Base-by-base conservation (phyloP, 371 early-diverging fungal species). In the Gilbertella persicaria region DNA sequence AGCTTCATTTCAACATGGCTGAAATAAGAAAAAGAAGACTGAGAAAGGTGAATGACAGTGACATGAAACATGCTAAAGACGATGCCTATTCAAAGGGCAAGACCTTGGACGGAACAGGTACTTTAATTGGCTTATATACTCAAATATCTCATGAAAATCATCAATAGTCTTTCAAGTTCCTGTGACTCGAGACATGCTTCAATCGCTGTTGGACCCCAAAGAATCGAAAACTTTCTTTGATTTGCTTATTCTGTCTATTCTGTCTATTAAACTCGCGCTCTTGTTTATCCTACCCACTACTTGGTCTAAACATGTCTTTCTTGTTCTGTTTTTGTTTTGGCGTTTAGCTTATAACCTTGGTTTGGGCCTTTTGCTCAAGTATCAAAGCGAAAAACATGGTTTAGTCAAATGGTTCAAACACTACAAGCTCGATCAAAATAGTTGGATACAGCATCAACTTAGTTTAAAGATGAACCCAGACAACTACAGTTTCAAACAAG, bases 331-430 rank as follows among this genome's bases (percentile, higher is more conserved):
- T 63, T 49, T 86, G 21, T 82, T 87, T 50, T 94, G 92, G 93
- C 81, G 95, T 29, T 53, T 80, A 16, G 79, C 81, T 30, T 94
- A 94, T 69, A 92, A 94, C 56, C 66, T 82, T 10, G 93, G 92
- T 4, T 67, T 95, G 9, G 96, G 96, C 2, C 68, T 78, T 26
- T 55, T 94, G 10, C 69, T 33, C 25, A 81, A 80, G 42, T 64
- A 77, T 47, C 95, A 95, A 73, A 89, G 89, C 58, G 78, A 84
- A 19, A 69, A 77, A 29, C 72, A 75, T 17, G 75, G 73, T 5
- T 52, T 94, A 44, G 85, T 90, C 28, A 75, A 81, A 25, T 77
- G 76, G 69, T 79, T 75, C 5, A 75, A 70, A 25, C 61, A 70
- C 17, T 50, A 65, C 37, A 80, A 82, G 3, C 48, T 75, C 28